phyloP scores from a whole-genome alignment of 148 eudicot genomes.

The Amaranthus cruentus region DNA sequence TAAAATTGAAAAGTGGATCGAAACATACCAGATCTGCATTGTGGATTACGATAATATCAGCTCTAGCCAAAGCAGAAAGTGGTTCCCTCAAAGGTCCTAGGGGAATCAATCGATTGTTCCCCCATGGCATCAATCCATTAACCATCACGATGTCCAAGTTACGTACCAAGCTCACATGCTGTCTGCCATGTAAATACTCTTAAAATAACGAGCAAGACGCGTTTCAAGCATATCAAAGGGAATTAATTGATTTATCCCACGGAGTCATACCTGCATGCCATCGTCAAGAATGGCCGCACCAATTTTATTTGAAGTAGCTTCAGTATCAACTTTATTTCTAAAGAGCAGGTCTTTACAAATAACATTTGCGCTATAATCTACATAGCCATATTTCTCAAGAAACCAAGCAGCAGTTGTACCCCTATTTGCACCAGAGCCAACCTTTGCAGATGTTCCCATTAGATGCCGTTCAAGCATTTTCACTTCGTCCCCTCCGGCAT shows the following conservation, averaged over 20 bases:
- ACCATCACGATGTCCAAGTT: constrained; percentile 92
- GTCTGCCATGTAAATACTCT: constrained; percentile 33
- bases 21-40: constrained; percentile 82
- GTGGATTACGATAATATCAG: constrained; percentile 75
- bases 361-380: constrained; percentile 22
- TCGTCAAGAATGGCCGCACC: constrained; percentile 79
- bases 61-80: constrained; percentile 66
- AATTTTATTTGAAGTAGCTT: constrained; percentile 31
- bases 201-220: background rate
- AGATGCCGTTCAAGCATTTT: constrained; percentile 90
- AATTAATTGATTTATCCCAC: constrained; percentile 1
- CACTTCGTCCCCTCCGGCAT: constrained; percentile 91
- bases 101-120: constrained; percentile 62
- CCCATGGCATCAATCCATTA: constrained; percentile 87
- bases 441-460: constrained; percentile 55
- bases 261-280: constrained; percentile 79
- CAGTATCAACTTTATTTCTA: constrained; percentile 26
- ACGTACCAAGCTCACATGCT: constrained; percentile 79
- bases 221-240: background rate
- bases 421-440: constrained; percentile 84
- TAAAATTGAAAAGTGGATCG: background rate
- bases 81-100: constrained; percentile 93
- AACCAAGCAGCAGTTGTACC: constrained; percentile 53
- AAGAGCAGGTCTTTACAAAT: constrained; percentile 23
- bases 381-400: constrained; percentile 50